phyloP scores from a whole-genome alignment of 169 alveolate genomes.

The Eimeria praecox region DNA sequence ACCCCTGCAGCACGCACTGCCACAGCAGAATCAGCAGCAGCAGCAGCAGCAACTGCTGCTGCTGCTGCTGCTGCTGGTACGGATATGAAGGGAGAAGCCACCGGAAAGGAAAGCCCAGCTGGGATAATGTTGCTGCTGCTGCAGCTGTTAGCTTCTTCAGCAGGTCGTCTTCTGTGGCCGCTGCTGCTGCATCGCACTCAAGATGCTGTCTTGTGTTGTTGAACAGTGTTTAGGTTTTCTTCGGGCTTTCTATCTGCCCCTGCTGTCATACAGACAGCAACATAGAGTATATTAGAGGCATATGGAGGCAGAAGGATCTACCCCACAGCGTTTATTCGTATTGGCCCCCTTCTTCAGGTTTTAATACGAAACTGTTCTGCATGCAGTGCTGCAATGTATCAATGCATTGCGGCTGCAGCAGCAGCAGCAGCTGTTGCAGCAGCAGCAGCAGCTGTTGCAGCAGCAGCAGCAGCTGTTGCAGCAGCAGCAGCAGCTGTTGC shows the following conservation, averaged over 20 bases:
- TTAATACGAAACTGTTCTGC: neutral
- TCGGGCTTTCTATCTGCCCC: neutral
- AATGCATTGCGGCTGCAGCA: neutral
- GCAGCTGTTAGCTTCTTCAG: conserved; percentile 22
- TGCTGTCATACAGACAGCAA: neutral
- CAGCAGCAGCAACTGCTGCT: neutral
- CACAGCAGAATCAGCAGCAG: conserved; percentile 47
- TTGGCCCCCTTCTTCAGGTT: neutral
- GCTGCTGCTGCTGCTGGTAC: conserved; percentile 9
- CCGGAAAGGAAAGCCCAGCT: neutral
- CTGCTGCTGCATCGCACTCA: conserved; percentile 53
- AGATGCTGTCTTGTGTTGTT: neutral
- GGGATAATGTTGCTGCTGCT: conserved; percentile 22
- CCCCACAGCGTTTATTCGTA: neutral
- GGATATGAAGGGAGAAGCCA: neutral
- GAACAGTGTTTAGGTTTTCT: neutral
- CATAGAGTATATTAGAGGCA: too few relatives aligned
- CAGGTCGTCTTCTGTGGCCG: conserved; percentile 70
- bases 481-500: neutral
- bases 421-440: neutral
- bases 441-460: neutral
- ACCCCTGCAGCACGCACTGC: conserved; percentile 47
- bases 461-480: neutral
- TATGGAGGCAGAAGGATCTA: too few relatives aligned
- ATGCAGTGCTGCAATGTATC: neutral